Conservation (phyloP, 495 filamentous ascomycete genomes). For the Geopyxis carbonaria region DNA sequence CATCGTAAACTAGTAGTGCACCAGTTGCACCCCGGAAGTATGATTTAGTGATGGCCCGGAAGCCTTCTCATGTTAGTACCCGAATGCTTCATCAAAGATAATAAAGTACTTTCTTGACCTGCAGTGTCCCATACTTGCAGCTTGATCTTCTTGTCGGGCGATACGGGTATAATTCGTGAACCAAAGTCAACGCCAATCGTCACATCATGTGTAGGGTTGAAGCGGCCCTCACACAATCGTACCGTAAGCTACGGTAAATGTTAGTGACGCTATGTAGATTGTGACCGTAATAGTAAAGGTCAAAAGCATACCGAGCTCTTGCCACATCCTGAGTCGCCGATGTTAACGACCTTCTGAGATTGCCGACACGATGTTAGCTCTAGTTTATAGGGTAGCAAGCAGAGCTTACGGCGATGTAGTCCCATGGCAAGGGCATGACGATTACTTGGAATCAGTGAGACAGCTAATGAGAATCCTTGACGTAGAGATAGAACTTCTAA, state of each 20-base stretch:
- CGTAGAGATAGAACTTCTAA: too few relatives aligned
- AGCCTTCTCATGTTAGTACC: too few relatives aligned
- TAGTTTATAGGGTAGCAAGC: slow-evolving; percentile 1
- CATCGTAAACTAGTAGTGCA: slow-evolving; percentile 87
- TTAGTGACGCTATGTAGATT: slow-evolving; percentile 12
- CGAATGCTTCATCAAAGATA: too few relatives aligned
- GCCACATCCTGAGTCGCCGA: slow-evolving; percentile 85
- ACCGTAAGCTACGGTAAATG: slow-evolving; percentile 54
- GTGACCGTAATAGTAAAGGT: neutral
- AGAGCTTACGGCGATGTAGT: slow-evolving; percentile 59
- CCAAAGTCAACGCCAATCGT: slow-evolving; percentile 98
- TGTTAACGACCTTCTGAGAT: slow-evolving; percentile 67
- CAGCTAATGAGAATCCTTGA: too few relatives aligned
- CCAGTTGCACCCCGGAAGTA: slow-evolving; percentile 92
- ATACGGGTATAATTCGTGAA: slow-evolving; percentile 80
- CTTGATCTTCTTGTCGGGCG: slow-evolving; percentile 54
- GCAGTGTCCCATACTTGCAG: slow-evolving; percentile 88
- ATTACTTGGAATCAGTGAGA: too few relatives aligned
- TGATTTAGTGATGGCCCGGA: slow-evolving; percentile 61
- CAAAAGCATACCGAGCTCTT: too few relatives aligned
- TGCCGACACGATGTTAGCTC: neutral
- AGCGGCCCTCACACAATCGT: slow-evolving; percentile 91
- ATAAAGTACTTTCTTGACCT: slow-evolving; percentile 88
- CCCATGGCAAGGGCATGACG: slow-evolving; percentile 65
- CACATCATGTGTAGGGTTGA: slow-evolving; percentile 81